Evolutionary conservation across 2,329 filamentous ascomycete species (phyloP).

Genomic region (Fusarium coffeatum): DNA sequence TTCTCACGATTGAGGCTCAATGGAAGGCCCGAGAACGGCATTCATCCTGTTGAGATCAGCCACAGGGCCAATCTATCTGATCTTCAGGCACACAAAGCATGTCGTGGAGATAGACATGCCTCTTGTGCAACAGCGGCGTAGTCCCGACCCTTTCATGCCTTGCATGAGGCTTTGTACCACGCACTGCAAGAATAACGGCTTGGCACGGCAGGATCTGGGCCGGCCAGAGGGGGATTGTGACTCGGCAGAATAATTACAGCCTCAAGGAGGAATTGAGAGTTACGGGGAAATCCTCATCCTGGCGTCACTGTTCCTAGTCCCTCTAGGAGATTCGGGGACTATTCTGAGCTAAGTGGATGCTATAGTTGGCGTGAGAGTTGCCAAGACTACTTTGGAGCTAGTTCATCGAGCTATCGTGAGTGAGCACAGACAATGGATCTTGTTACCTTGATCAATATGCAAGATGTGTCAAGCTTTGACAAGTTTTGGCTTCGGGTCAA

Average conservation of each 20-base stretch:
- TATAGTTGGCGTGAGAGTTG: not conserved
- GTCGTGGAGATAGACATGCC: not conserved
- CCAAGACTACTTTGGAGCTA: not conserved
- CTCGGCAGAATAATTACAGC: not conserved
- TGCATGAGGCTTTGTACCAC: slow-evolving; percentile 8
- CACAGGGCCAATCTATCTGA: slow-evolving; percentile 7
- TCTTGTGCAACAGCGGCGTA: slow-evolving; percentile 14
- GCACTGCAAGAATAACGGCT: not conserved
- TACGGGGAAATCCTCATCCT: not conserved
- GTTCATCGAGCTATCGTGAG: not conserved
- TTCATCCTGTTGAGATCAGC: not conserved
- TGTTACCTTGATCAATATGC: not conserved
- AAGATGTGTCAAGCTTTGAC: not conserved
- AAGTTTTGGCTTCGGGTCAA: not conserved
- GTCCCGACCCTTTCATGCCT: not conserved
- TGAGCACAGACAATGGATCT: not conserved
- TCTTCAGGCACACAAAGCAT: slow-evolving; percentile 25
- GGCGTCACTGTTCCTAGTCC: not conserved
- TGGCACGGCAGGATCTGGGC: slow-evolving; percentile 12
- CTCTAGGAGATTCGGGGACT: not conserved
- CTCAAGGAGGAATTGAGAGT: not conserved
- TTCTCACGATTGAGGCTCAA: not conserved
- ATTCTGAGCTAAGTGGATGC: not conserved
- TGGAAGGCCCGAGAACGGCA: slow-evolving; percentile 11
- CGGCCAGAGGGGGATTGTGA: not conserved